phyloP scores from a whole-genome alignment of 2,329 filamentous ascomycete genomes.

The Apiospora sp. region DNA sequence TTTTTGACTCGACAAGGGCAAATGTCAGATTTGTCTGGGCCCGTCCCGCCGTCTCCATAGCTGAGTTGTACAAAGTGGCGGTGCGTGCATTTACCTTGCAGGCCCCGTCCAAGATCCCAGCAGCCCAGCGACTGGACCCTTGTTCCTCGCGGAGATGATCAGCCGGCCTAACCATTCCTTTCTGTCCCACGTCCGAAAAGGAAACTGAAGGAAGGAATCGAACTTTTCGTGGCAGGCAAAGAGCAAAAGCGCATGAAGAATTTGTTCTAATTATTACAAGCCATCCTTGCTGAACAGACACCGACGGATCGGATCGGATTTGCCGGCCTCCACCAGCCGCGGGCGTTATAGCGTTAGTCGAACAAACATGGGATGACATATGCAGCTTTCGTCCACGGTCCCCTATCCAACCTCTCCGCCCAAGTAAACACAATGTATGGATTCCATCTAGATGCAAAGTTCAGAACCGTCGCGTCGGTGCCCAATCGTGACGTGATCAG shows the following conservation, averaged over 20 bases:
- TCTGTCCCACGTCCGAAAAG: conserved; percentile 19
- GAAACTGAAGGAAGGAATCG: neutral
- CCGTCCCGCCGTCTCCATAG: conserved; percentile 15
- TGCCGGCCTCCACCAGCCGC: neutral
- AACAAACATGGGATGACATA: neutral
- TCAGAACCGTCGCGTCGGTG: conserved; percentile 10
- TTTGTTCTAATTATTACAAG: neutral
- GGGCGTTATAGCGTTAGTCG: neutral
- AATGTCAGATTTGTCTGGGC: neutral
- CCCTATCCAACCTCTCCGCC: conserved; percentile 11
- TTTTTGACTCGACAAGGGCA: neutral
- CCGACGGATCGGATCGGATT: neutral
- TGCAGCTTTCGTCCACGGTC: neutral
- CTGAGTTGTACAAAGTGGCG: conserved; percentile 37
- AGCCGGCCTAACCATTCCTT: conserved; percentile 5
- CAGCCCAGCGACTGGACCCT: neutral
- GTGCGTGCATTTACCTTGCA: conserved; percentile 36
- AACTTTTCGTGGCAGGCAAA: neutral
- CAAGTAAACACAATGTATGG: neutral
- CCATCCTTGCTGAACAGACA: conserved; percentile 1
- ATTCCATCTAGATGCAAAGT: conserved; percentile 2
- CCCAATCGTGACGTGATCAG: conserved; percentile 5
- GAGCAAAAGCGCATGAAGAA: neutral
- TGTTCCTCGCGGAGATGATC: conserved; percentile 24
- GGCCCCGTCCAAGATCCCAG: neutral